Conservation (phyloP, 495 filamentous ascomycete species). For the Trichoderma erinaceum region DNA sequence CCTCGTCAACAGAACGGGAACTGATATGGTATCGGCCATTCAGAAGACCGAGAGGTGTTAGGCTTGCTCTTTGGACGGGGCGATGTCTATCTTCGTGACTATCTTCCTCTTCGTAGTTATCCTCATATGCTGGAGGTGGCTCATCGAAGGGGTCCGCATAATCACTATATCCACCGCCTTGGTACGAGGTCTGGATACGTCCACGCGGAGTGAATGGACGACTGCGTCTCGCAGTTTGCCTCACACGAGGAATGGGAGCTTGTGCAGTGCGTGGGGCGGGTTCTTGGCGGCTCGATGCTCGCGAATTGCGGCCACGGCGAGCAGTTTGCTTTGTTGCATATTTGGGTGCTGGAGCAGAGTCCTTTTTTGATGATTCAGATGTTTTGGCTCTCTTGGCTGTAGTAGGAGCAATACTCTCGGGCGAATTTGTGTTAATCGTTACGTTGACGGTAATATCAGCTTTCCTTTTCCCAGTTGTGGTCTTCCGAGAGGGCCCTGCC, state of each 20-base stretch:
- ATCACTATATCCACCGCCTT: background rate
- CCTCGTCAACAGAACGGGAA: conserved; percentile 19
- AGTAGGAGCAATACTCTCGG: background rate
- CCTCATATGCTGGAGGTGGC: conserved; percentile 25
- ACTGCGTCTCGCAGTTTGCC: background rate
- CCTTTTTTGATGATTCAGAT: background rate
- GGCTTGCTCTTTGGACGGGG: background rate
- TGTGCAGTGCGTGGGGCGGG: background rate
- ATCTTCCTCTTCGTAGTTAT: background rate
- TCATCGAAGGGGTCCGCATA: conserved; percentile 20
- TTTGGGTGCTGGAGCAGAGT: background rate
- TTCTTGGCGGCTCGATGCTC: background rate
- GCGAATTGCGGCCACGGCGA: background rate
- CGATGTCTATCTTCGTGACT: background rate
- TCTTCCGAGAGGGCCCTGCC: conserved; percentile 22
- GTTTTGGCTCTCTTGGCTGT: background rate
- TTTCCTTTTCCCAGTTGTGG: conserved; percentile 28
- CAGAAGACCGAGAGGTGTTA: conserved; percentile 33
- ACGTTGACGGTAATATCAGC: conserved; percentile 21
- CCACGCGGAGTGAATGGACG: conserved; percentile 1
- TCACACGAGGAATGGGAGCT: background rate
- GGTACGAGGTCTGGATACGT: background rate
- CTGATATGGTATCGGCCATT: conserved; percentile 40
- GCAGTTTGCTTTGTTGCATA: background rate
- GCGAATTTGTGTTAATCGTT: background rate